Conservation (phyloP, 345 rosid species). For the Passiflora organensis region DNA sequence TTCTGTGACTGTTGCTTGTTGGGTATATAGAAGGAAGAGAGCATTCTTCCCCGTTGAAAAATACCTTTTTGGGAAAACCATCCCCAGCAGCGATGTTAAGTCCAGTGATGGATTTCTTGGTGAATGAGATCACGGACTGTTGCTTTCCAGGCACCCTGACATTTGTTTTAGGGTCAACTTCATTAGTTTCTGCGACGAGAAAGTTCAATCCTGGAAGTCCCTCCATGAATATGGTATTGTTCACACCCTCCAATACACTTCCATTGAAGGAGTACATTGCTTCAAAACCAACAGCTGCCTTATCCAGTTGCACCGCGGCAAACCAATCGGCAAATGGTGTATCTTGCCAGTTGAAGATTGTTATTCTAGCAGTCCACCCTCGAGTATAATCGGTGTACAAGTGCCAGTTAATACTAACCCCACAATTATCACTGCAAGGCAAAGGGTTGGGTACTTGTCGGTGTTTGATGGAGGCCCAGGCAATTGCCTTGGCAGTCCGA, state of each 20-base stretch:
- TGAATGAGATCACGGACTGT: constrained; percentile 77
- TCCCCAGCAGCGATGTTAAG: constrained; percentile 65
- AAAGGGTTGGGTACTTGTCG: constrained; percentile 52
- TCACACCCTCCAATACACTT: constrained; percentile 33
- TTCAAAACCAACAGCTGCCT: constrained; percentile 70
- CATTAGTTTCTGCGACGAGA: constrained; percentile 64
- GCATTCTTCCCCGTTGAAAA: constrained; percentile 93
- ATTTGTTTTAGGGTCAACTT: constrained; percentile 49
- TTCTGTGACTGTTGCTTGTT: constrained; percentile 32
- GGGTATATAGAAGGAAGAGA: constrained; percentile 65
- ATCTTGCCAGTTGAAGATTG: constrained; percentile 90
- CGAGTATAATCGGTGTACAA: constrained; percentile 57
- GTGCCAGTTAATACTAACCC: constrained; percentile 94
- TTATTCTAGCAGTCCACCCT: constrained; percentile 87
- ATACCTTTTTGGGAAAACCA: constrained; percentile 86
- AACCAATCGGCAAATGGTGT: constrained; percentile 80
- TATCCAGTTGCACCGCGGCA: constrained; percentile 57
- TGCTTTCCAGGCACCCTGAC: constrained; percentile 90
- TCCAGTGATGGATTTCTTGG: constrained; percentile 68
- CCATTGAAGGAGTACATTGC: constrained; percentile 80
- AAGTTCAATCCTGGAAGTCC: constrained; percentile 77
- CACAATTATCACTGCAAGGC: constrained; percentile 91
- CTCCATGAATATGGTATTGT: constrained; percentile 68
- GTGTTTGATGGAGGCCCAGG: constrained; percentile 73
- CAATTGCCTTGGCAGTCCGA: constrained; percentile 46